A percentile compares a stretch with the other conserved stretches of the same genome.
phyloP scores from a whole-genome alignment of 129 eudicot species.

The Scalesia atractyloides region DNA sequence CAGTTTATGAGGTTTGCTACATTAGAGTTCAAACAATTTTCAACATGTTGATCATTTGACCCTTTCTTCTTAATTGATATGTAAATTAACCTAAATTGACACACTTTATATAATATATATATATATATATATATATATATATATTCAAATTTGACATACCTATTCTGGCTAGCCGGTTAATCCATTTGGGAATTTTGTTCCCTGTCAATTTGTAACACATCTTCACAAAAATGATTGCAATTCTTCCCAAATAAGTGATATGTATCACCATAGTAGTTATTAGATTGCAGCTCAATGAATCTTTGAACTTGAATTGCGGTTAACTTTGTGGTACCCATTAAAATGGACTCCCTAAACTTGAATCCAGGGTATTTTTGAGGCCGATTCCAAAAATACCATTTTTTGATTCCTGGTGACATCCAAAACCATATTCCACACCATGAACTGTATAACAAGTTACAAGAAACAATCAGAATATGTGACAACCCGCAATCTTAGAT shows the following conservation, averaged over 20 bases:
- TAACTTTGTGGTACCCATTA: conserved; percentile 72
- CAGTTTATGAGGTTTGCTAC: neutral
- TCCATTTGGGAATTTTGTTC: conserved; percentile 84
- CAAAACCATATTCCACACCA: conserved; percentile 92
- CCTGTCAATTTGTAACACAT: conserved; percentile 82
- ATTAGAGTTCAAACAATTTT: too few species aligned
- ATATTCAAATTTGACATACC: conserved; percentile 37
- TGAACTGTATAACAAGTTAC: conserved; percentile 53
- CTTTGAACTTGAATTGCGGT: conserved; percentile 66
- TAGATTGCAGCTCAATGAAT: conserved; percentile 72
- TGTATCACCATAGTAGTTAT: conserved; percentile 68
- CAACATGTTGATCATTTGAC: too few species aligned
- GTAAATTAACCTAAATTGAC: too few species aligned
- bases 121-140: too few species aligned
- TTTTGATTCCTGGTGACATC: conserved; percentile 77
- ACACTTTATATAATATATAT: too few species aligned
- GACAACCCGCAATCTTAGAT: too few species aligned
- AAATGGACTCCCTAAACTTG: conserved; percentile 75
- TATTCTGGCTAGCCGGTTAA: conserved; percentile 83
- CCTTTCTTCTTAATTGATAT: too few species aligned
- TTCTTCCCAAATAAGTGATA: conserved; percentile 81
- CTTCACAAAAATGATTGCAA: conserved; percentile 92
- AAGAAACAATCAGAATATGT: neutral
- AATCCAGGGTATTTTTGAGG: conserved; percentile 93
- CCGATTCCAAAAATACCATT: conserved; percentile 87